A percentile compares a stretch with the other conserved stretches of the same genome.
Conservation (phyloP, 2,329 filamentous ascomycete species). For the Claviceps arundinis region DNA sequence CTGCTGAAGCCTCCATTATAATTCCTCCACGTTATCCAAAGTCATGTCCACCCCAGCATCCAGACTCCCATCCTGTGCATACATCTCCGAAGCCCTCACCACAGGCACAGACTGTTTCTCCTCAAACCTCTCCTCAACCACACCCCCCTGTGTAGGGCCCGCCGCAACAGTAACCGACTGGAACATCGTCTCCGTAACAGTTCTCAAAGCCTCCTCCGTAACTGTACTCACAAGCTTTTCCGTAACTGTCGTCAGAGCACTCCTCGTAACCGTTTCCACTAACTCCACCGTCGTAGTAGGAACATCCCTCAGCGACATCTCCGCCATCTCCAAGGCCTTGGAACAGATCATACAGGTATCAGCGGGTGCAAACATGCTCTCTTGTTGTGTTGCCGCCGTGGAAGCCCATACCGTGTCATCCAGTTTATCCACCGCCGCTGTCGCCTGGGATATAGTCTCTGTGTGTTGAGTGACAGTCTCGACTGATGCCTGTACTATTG, state of each 20-base stretch:
- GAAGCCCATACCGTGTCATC: constrained; percentile 17
- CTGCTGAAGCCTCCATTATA: too few relatives aligned
- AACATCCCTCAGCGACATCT: not conserved
- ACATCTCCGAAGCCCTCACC: too few relatives aligned
- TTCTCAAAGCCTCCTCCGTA: constrained; percentile 13
- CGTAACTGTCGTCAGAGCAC: constrained; percentile 14
- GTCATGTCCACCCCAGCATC: too few relatives aligned
- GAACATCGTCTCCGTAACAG: constrained; percentile 18
- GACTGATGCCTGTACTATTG: not conserved
- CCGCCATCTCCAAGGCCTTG: constrained; percentile 1
- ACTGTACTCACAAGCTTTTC: constrained; percentile 9
- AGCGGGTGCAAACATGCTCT: constrained; percentile 1
- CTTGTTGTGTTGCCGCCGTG: constrained; percentile 3
- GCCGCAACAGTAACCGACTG: constrained; percentile 8
- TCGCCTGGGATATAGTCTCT: not conserved
- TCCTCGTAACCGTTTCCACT: constrained; percentile 10
- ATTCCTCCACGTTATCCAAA: too few relatives aligned
- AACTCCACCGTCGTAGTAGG: constrained; percentile 3
- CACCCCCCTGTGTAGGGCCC: constrained; percentile 6
- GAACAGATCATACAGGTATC: constrained; percentile 14
- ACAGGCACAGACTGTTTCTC: not conserved
- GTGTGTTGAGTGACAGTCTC: not conserved
- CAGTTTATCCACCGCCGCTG: not conserved
- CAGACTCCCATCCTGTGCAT: not conserved
- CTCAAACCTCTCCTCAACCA: constrained; percentile 3